phyloP scores from a whole-genome alignment of 2,329 filamentous ascomycete genomes.

The Clarireedia homoeocarpa region DNA sequence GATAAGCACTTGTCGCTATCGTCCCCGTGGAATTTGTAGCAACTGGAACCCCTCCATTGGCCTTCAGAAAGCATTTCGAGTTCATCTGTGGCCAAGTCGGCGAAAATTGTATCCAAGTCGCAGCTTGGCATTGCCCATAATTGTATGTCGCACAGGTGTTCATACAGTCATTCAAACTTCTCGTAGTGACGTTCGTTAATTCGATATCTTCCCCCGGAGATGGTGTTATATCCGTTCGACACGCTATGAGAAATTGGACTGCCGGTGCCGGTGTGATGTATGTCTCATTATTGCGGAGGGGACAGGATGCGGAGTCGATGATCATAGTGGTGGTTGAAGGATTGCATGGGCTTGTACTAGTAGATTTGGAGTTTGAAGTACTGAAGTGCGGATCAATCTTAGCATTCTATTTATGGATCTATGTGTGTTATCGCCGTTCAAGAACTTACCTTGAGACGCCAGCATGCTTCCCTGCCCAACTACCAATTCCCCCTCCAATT shows the following conservation, averaged over 20 bases:
- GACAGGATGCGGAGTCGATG: conserved; percentile 18
- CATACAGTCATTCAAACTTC: conserved; percentile 13
- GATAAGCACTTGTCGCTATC: conserved; percentile 4
- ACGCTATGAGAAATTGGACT: conserved; percentile 15
- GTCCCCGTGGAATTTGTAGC: not conserved
- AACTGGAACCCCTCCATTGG: conserved; percentile 5
- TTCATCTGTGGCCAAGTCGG: conserved; percentile 12
- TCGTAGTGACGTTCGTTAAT: conserved; percentile 10
- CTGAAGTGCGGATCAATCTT: not conserved
- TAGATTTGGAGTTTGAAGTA: not conserved
- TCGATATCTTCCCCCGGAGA: conserved; percentile 13
- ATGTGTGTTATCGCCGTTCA: not conserved
- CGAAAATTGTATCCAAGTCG: conserved; percentile 21
- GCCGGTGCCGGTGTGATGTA: conserved; percentile 12
- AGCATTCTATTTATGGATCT: not conserved
- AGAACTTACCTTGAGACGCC: not conserved
- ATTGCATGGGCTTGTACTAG: conserved; percentile 4
- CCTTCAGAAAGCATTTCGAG: conserved; percentile 20
- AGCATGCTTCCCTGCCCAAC: not conserved
- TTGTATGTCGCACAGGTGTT: conserved; percentile 14
- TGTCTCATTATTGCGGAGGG: conserved; percentile 12
- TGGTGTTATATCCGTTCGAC: conserved; percentile 10
- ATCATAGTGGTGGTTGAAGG: conserved; percentile 8
- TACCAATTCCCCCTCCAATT: conserved; percentile 15
- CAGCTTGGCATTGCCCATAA: conserved; percentile 15